Base-by-base conservation (phyloP, 225 moss, liverwort and hornwort species). In the Bryoerythrophyllum caledonicum region DNA sequence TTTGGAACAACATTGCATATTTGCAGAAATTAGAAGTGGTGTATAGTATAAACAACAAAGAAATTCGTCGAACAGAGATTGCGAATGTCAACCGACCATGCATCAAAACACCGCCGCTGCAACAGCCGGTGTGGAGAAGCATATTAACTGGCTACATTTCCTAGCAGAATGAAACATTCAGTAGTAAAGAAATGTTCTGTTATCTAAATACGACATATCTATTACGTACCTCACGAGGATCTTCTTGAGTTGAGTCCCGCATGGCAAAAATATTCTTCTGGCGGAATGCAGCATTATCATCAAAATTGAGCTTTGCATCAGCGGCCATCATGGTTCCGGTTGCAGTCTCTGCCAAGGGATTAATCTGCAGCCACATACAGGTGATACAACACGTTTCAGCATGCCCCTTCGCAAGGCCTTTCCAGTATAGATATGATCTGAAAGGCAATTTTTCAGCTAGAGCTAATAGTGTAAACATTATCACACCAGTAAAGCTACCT, bases 241-340 rank as follows among this genome's bases (percentile, higher is more conserved):
- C 94, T 82, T 99, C 97, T 82, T 99, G 94, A 67, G 90, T 84
- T 74, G 82, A 87, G 59, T 99, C 97, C 24, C 94, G 91, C 85
- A 94, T 82, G 28, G 90, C 78, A 68, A 94, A 99, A 77, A 91
- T 90, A 11, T 94, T 93, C 68, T 90, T 87, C 28, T 97, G 97
- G 3, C 94, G 94, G 74, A 90, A 97, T 27, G 87, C 69, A 35
- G 94, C 90, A 83, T 94, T 99, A 64, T 99, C 97, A 80, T 99
- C 97, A 80, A 99, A 99, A 76, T 99, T 99, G 58, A 99, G 90
- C 68, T 99, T 99, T 15, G 97, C 94, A 85, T 99, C 94, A 34
- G 97, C 97, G 78, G 93, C 92, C 74, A 93, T 86, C 82, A 99
- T 60, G 28, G 17, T 57, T 69, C 93, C 93, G 54, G 82, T 81